Evolutionary conservation across 371 early-diverging fungal genomes (phyloP).

Genomic region (Mucor irregularis): DNA sequence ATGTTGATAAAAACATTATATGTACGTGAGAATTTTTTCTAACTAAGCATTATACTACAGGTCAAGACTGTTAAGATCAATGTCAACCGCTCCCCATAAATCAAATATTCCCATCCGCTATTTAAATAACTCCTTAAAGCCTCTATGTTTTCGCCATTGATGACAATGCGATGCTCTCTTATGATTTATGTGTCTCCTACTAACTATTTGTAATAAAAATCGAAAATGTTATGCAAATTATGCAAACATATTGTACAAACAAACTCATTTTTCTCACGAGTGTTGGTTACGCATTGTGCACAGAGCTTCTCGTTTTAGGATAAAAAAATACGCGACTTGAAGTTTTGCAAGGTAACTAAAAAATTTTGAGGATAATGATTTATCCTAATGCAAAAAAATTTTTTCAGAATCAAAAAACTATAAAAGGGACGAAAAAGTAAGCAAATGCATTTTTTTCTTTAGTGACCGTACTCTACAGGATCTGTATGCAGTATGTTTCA

Average conservation of each 20-base stretch:
- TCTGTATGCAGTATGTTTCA: slow-evolving; percentile 56
- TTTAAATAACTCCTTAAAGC: too few relatives aligned
- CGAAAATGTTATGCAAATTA: not conserved
- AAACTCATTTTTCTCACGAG: too few relatives aligned
- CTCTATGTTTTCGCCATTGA: too few relatives aligned
- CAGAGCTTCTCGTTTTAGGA: too few relatives aligned
- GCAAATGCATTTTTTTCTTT: slow-evolving; percentile 32
- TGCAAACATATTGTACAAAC: not conserved
- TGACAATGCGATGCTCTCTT: too few relatives aligned
- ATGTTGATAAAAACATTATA: not conserved
- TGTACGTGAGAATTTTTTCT: slow-evolving; percentile 8
- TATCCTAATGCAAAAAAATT: not conserved
- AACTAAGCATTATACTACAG: slow-evolving; percentile 12
- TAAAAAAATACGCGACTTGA: too few relatives aligned
- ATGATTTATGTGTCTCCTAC: not conserved
- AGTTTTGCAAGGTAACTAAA: too few relatives aligned
- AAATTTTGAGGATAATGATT: not conserved
- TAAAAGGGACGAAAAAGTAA: slow-evolving; percentile 24
- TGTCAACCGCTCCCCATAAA: slow-evolving; percentile 27
- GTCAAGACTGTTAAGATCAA: slow-evolving; percentile 46
- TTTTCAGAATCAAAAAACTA: slow-evolving; percentile 8
- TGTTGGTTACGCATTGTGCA: not conserved
- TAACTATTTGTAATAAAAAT: not conserved
- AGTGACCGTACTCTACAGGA: slow-evolving; percentile 58
- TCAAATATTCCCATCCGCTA: slow-evolving; percentile 3